Evolutionary conservation across 1,284 basidiomycete genomes (phyloP).

Genomic region (Xerocomus tenax): DNA sequence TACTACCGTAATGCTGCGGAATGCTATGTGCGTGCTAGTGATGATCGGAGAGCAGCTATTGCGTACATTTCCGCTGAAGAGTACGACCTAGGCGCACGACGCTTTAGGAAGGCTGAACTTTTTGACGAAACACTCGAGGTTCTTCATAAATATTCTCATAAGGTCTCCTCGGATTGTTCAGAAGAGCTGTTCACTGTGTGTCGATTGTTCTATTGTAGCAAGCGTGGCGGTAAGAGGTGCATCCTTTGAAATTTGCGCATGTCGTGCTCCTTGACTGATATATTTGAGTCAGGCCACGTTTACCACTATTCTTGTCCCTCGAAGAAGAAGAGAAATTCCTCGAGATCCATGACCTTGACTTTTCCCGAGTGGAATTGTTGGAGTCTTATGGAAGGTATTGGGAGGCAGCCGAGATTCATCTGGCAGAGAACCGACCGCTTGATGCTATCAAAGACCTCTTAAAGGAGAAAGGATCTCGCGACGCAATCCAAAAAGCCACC

Average conservation of each 20-base stretch:
- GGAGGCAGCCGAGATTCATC: conserved; percentile 52
- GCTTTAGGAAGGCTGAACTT: conserved; percentile 41
- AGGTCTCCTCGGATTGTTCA: conserved; percentile 32
- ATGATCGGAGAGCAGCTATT: conserved; percentile 40
- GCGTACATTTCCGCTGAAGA: conserved; percentile 39
- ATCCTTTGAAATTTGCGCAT: background rate
- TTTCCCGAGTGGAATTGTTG: conserved; percentile 43
- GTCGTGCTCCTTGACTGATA: background rate
- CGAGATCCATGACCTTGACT: conserved; percentile 47
- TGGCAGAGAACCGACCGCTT: conserved; percentile 42
- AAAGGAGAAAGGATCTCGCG: conserved; percentile 26
- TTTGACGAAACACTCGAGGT: conserved; percentile 51
- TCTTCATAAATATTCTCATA: conserved; percentile 30
- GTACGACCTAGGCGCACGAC: conserved; percentile 39
- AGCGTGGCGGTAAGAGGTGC: conserved; percentile 27
- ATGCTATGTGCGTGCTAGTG: conserved; percentile 41
- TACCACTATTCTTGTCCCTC: conserved; percentile 43
- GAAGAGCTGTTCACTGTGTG: conserved; percentile 42
- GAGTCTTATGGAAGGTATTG: conserved; percentile 35
- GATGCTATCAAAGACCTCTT: conserved; percentile 46
- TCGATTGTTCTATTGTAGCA: conserved; percentile 44
- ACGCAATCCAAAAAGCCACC: conserved; percentile 29
- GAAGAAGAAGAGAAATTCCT: conserved; percentile 54
- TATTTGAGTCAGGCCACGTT: conserved; percentile 32
- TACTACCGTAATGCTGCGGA: conserved; percentile 48